Evolutionary conservation across 495 filamentous ascomycete genomes (phyloP).

Genomic region (Melanomma pulvis-pyrius): DNA sequence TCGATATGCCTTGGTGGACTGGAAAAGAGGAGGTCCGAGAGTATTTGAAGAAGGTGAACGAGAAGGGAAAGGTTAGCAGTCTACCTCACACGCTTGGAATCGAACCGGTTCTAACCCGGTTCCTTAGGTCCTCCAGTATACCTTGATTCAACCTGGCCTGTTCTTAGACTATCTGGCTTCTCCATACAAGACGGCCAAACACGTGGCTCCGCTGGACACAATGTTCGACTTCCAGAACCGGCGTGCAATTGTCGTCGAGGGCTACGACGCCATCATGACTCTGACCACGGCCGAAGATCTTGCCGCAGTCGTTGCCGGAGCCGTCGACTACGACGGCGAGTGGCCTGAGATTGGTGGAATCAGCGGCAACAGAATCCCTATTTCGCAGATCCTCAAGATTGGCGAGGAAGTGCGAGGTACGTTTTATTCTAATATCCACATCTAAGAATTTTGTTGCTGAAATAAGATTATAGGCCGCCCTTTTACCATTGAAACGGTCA

Average conservation of each 20-base stretch:
- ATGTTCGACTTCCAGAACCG: slow-evolving; percentile 54
- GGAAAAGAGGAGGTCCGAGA: slow-evolving; percentile 53
- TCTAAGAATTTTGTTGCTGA: slow-evolving; percentile 12
- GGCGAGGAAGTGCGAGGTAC: slow-evolving; percentile 57
- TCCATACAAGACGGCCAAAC: slow-evolving; percentile 54
- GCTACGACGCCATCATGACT: slow-evolving; percentile 49
- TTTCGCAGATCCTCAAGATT: slow-evolving; percentile 51
- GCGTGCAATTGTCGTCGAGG: slow-evolving; percentile 55
- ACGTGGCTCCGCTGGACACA: slow-evolving; percentile 50
- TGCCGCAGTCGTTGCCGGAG: slow-evolving; percentile 51
- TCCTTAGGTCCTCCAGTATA: slow-evolving; percentile 59
- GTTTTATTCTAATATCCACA: slow-evolving; percentile 15
- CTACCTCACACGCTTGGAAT: not conserved
- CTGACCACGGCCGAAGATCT: slow-evolving; percentile 54
- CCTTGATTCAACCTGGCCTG: slow-evolving; percentile 59
- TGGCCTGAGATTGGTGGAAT: slow-evolving; percentile 62
- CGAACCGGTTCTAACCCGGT: slow-evolving; percentile 4
- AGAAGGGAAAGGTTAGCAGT: slow-evolving; percentile 49
- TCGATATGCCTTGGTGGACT: slow-evolving; percentile 51
- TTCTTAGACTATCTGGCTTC: slow-evolving; percentile 58
- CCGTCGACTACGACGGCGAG: slow-evolving; percentile 57
- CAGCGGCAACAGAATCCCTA: slow-evolving; percentile 49
- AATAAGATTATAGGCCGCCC: slow-evolving; percentile 31
- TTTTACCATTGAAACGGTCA: slow-evolving; percentile 52
- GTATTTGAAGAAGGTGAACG: slow-evolving; percentile 58